These are phyloP conservation scores for Aspergillus quadricinctus DNA, from an alignment of 2,329 filamentous ascomycete genomes.

Conservation along the genomic window DNA sequence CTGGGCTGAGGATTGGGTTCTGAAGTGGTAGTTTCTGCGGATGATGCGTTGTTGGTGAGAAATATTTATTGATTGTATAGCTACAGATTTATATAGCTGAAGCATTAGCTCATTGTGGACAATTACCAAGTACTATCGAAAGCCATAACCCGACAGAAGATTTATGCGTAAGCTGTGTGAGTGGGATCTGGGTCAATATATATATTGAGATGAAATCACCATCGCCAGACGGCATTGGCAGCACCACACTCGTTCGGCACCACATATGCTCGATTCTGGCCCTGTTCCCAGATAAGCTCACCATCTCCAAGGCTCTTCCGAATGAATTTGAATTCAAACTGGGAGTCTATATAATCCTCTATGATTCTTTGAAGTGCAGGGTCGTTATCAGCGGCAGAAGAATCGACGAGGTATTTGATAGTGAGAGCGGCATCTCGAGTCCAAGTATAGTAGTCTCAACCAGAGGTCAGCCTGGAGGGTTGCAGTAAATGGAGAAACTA, in stretches of 20 bases:
- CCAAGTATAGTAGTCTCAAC: conserved; percentile 72
- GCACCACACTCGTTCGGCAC: conserved; percentile 33
- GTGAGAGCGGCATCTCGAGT: conserved; percentile 70
- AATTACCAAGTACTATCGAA: neutral
- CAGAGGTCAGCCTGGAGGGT: neutral
- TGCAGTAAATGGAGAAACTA: neutral
- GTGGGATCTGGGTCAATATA: neutral
- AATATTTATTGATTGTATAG: neutral
- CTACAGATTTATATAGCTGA: neutral
- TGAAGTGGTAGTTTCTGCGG: conserved; percentile 46
- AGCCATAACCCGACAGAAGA: neutral
- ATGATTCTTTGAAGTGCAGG: conserved; percentile 57
- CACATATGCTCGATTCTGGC: conserved; percentile 41
- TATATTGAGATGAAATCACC: neutral
- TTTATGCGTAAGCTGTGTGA: neutral
- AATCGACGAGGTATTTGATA: conserved; percentile 65
- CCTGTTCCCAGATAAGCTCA: conserved; percentile 58
- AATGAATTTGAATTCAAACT: conserved; percentile 68
- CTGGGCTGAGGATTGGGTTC: conserved; percentile 55
- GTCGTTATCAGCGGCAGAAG: conserved; percentile 57
- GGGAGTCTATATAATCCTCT: conserved; percentile 63
- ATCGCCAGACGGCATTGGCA: conserved; percentile 36
- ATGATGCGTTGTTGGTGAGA: no score
- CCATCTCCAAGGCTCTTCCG: conserved; percentile 50
- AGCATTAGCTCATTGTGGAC: neutral